A percentile compares a stretch with the other conserved stretches of the same genome.
phyloP scores from a whole-genome alignment of 176 grass and related monocot genomes.

The maize (Zea mays) region DNA sequence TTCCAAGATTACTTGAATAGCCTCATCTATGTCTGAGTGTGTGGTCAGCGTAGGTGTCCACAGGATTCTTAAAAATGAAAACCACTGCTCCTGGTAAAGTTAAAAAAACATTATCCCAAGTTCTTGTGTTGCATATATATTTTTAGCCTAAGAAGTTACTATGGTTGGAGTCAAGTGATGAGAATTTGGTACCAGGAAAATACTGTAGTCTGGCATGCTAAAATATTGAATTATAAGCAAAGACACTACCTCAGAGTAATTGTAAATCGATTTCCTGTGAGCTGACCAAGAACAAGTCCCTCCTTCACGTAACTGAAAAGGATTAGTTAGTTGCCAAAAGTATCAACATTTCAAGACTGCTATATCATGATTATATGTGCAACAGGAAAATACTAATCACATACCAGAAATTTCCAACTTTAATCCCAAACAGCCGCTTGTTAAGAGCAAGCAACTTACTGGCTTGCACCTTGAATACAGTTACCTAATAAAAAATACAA shows the following conservation, averaged over 20 bases:
- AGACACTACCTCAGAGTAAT: slow-evolving; percentile 78
- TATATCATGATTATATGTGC: slow-evolving; percentile 9
- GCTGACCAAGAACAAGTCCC: slow-evolving; percentile 91
- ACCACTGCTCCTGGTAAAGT: too few species aligned
- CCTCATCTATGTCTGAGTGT: too few species aligned
- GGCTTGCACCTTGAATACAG: slow-evolving; percentile 85
- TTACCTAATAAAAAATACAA: slow-evolving; percentile 55
- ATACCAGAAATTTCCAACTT: slow-evolving; percentile 92
- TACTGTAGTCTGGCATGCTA: neutral
- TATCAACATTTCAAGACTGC: slow-evolving; percentile 8
- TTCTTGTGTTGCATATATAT: neutral
- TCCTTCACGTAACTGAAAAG: slow-evolving; percentile 82
- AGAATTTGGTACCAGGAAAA: neutral
- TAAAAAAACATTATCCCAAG: neutral
- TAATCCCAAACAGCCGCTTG: slow-evolving; percentile 81
- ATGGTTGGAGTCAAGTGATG: neutral
- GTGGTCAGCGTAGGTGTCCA: too few species aligned
- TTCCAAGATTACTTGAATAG: too few species aligned
- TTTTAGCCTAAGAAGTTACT: neutral
- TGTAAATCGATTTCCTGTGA: slow-evolving; percentile 87
- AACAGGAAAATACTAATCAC: slow-evolving; percentile 29
- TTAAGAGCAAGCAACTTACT: slow-evolving; percentile 82
- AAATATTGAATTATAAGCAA: neutral
- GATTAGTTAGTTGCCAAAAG: slow-evolving; percentile 36
- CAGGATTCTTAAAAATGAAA: too few species aligned